Evolutionary conservation across 108 stramenopile species (phyloP).

Genomic region (Cyclostephanos invisitatus): DNA sequence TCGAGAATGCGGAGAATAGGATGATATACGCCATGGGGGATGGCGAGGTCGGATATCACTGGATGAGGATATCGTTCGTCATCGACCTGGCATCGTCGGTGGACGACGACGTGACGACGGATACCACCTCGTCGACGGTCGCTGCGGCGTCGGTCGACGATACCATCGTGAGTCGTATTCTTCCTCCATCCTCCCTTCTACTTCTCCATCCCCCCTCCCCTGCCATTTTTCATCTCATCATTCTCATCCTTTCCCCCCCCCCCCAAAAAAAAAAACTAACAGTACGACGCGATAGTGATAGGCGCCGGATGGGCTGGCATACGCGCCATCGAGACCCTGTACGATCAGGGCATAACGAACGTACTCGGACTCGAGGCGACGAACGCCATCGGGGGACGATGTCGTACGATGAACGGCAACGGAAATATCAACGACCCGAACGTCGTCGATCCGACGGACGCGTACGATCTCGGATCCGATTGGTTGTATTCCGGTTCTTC

Average conservation of each 20-base stretch:
- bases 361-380: slow-evolving; percentile 7
- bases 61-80: not conserved
- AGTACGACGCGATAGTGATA: slow-evolving; percentile 19
- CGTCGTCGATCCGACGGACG: not conserved
- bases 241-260: not conserved
- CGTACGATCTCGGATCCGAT: not conserved
- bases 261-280: not conserved
- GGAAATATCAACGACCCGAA: slow-evolving; percentile 7
- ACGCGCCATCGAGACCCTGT: slow-evolving; percentile 7
- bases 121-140: no score
- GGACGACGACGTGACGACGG: no score
- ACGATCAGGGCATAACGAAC: not conserved
- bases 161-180: not conserved
- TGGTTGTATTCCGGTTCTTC: slow-evolving; percentile 1
- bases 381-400: slow-evolving; percentile 12
- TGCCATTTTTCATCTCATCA: not conserved
- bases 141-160: no score
- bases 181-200: no score
- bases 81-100: no score
- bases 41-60: slow-evolving; percentile 36
- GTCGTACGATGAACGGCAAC: not conserved
- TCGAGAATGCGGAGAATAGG: slow-evolving; percentile 20
- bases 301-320: slow-evolving; percentile 27
- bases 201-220: not conserved
- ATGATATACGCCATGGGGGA: slow-evolving; percentile 55